Evolutionary conservation across 305 asterid genomes (phyloP).

Genomic region (Nicotiana rustica): DNA sequence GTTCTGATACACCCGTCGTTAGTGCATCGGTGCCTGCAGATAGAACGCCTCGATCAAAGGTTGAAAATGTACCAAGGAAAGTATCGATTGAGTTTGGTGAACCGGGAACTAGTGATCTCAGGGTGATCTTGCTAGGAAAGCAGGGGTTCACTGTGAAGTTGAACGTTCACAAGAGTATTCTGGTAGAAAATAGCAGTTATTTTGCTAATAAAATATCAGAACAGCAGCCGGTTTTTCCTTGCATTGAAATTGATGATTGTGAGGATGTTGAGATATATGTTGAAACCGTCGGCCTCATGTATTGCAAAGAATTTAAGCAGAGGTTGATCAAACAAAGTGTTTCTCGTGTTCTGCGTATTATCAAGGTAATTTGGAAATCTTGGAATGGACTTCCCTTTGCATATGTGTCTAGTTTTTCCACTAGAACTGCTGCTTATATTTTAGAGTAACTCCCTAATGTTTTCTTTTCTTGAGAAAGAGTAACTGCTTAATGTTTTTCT

Average conservation of each 20-base stretch:
- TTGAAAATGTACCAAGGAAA: conserved; percentile 67
- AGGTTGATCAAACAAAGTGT: conserved; percentile 91
- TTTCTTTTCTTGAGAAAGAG: not conserved
- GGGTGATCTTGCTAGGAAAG: conserved; percentile 75
- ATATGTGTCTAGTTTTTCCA: not conserved
- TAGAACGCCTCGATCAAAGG: conserved; percentile 56
- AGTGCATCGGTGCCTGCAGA: conserved; percentile 51
- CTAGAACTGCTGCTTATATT: conserved; percentile 12
- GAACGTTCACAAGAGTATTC: conserved; percentile 78
- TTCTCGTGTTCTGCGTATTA: conserved; percentile 80
- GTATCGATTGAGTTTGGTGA: conserved; percentile 96
- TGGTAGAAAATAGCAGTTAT: conserved; percentile 68
- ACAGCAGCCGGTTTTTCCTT: conserved; percentile 71
- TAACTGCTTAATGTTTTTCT: conserved; percentile 4
- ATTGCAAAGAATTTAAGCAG: conserved; percentile 83
- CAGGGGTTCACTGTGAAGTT: conserved; percentile 86
- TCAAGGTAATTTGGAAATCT: conserved; percentile 63
- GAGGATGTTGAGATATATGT: conserved; percentile 95
- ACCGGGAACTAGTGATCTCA: conserved; percentile 84
- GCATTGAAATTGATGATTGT: conserved; percentile 83
- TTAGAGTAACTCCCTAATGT: not conserved
- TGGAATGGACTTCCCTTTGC: not conserved
- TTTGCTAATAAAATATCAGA: conserved; percentile 62
- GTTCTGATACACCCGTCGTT: conserved; percentile 53
- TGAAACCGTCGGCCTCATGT: conserved; percentile 94